Evolutionary conservation across 1,284 basidiomycete species (phyloP), one percentile per base, ranked within the genome.

Genomic region (Tetrapyrgos nigripes): DNA sequence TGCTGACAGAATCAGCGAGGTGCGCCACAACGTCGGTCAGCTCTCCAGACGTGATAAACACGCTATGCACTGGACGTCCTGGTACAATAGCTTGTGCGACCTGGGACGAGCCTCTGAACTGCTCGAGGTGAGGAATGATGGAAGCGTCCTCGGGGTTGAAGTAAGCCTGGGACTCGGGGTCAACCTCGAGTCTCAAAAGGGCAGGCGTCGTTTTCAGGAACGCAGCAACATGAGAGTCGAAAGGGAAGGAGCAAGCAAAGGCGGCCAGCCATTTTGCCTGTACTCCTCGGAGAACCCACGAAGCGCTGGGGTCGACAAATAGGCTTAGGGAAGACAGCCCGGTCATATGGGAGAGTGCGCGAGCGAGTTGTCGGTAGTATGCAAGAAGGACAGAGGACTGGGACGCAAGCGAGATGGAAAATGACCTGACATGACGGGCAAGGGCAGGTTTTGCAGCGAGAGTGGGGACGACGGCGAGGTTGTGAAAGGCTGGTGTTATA

Each of bases 51-150:
- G 76, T 78, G 57, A 92, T 78, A 67, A 86, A 82, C 45, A 92
- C 78, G 66, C 78, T 80, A 61, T 82, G 74, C 47, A 91, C 77
- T 9, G 89, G 88, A 21, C 88, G 83, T 17, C 85, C 83, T 51
- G 87, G 86, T 2, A 87, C 79, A 63, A 90, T 73, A 17, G 73
- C 68, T 56, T 77, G 72, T 21, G 88, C 87, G 33, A 79, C 78
- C 49, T 79, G 74, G 43, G 81, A 75, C 21, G 88, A 83, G 31
- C 88, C 89, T 54, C 81, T 79, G 69, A 90, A 87, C 28, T 84
- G 81, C 53, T 75, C 72, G 58, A 91, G 76, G 57, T 66, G 70
- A 10, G 87, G 85, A 28, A 88, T 71, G 61, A 76, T 72, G 28
- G 75, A 67, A 46, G 64, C 56, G 19, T 17, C 37, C 13, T 17